Evolutionary conservation across 225 moss, liverwort and hornwort genomes (phyloP), one percentile per base, ranked within the genome.

Genomic region (Neckera pumila): DNA sequence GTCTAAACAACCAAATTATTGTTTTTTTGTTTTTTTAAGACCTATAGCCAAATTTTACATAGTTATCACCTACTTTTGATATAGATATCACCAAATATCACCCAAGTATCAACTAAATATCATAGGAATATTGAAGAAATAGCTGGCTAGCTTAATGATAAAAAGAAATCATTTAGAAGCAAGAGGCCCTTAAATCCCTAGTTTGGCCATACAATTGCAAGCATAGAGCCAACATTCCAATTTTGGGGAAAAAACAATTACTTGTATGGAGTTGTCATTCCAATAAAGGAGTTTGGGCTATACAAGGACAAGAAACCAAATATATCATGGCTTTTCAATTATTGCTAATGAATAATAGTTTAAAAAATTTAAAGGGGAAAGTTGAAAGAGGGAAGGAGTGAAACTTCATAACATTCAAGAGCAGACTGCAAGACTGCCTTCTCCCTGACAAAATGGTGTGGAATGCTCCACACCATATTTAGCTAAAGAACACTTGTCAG

Each of bases 11-110:
- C 17, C 10, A 30, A 73, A 43, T 28, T 72, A 9, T 6, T 42
- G 0, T 13, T 26, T 1, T 2, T n/a, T n/a, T n/a, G n/a, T n/a
- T n/a, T 4, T 72, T 9, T 16, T 3, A 3, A 71, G 9, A 71
- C 9, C 9, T 16, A 13, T 28, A 28, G 16, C 3, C 27, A 71
- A 71, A 30, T 10, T 72, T 73, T 30, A 73, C 1, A 0, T 10
- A 30, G 10, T 0, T 10, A 17, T 45, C 30, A 73, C 6, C 17
- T 73, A 2, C 9, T 73, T 72, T 43, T 43, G 15, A 71, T 42
- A 17, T 72, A 16, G 15, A 27, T 43, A 43, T 72, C 22, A 66
- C 17, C 19, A 34, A 42, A 2, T n/a, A 19, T 67, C n/a, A 66
- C 9, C 9, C 9, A 28, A 28, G 2, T 27, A 10, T 66, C n/a